Evolutionary conservation across 208 protist genomes (phyloP).

Genomic region (Angomonas deanei): DNA sequence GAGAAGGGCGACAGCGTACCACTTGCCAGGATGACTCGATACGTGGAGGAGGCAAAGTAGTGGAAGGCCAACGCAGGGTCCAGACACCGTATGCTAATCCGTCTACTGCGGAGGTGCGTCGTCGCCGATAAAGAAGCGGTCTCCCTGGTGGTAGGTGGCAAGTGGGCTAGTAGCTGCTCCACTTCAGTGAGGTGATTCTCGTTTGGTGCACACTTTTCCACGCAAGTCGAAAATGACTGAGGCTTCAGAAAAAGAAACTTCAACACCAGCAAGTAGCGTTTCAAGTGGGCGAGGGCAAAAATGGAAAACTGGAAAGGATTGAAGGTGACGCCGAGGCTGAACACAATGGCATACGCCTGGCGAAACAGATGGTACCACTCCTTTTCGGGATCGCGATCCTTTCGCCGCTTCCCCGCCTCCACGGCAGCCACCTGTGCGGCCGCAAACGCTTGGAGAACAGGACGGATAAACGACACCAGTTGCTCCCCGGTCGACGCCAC

Average conservation of each 20-base stretch:
- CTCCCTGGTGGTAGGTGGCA: background rate
- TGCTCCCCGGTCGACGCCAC: too few relatives aligned
- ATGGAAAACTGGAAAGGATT: conserved; percentile 77
- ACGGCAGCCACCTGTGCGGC: background rate
- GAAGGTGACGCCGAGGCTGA: conserved; percentile 79
- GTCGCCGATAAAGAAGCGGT: background rate
- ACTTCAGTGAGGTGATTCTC: background rate
- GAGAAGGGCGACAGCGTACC: conserved; percentile 93
- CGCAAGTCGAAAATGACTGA: conserved; percentile 37
- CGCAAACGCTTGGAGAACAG: too few relatives aligned
- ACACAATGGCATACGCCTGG: conserved; percentile 63
- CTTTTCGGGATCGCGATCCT: background rate
- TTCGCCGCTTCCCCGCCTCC: background rate
- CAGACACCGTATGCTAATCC: conserved; percentile 44
- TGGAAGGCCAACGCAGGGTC: conserved; percentile 69
- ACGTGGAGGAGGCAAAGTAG: conserved; percentile 35
- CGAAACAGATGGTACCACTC: conserved; percentile 37
- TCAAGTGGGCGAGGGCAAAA: conserved; percentile 56
- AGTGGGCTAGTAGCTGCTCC: background rate
- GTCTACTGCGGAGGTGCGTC: background rate
- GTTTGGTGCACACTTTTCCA: background rate
- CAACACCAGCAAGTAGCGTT: conserved; percentile 67
- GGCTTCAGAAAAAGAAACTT: conserved; percentile 61
- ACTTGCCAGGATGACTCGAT: conserved; percentile 90
- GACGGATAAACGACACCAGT: too few relatives aligned